A percentile compares a stretch with the other conserved stretches of the same genome.
Conservation (phyloP, 2,329 filamentous ascomycete genomes). For the Xylaria hypoxylon region DNA sequence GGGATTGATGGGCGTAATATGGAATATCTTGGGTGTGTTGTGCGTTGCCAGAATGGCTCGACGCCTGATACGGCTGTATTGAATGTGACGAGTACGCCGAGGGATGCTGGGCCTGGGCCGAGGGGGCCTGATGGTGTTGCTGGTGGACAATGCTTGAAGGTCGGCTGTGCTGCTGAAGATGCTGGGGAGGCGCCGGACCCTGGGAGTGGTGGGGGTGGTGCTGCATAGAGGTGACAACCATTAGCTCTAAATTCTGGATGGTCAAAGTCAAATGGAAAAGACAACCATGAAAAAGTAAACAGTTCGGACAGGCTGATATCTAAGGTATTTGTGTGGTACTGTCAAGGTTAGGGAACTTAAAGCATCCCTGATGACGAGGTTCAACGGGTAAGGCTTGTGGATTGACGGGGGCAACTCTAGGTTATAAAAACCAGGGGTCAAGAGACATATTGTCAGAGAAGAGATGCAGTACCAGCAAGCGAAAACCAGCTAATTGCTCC, state of each 20-base stretch:
- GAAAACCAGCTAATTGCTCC: constrained; percentile 48
- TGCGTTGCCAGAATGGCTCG: constrained; percentile 69
- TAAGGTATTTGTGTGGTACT: constrained; percentile 59
- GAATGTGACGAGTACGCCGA: constrained; percentile 77
- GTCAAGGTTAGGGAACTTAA: constrained; percentile 58
- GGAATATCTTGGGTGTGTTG: constrained; percentile 75
- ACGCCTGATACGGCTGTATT: constrained; percentile 75
- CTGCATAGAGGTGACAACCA: constrained; percentile 73
- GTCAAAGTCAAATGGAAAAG: constrained; percentile 51
- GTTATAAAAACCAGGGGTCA: constrained; percentile 50
- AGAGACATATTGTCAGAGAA: constrained; percentile 47
- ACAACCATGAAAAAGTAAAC: constrained; percentile 55
- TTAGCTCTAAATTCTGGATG: constrained; percentile 59
- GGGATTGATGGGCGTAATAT: constrained; percentile 82
- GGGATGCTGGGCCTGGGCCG: constrained; percentile 69
- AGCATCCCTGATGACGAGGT: constrained; percentile 60
- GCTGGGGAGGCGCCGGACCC: constrained; percentile 74
- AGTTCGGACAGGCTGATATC: constrained; percentile 62
- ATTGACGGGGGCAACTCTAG: constrained; percentile 48
- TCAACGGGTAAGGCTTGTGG: constrained; percentile 51
- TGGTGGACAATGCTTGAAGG: constrained; percentile 79
- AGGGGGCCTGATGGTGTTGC: constrained; percentile 76
- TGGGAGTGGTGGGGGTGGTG: constrained; percentile 80
- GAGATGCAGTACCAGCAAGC: constrained; percentile 51
- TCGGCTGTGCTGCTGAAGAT: constrained; percentile 75